phyloP scores from a whole-genome alignment of 2,329 filamentous ascomycete species.

The Hysterium pulicare region DNA sequence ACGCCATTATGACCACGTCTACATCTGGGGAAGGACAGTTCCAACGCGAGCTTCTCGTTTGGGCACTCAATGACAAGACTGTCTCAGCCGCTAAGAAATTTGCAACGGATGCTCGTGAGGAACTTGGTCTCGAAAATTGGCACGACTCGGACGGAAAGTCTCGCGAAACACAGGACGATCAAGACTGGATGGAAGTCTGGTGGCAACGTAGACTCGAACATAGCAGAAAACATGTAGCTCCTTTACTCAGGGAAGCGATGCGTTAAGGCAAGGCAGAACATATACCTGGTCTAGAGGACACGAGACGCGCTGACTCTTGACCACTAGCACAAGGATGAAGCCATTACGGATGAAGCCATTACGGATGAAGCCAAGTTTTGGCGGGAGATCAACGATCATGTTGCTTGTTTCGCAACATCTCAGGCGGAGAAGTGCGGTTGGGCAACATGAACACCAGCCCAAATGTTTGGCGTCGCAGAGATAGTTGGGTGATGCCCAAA shows the following conservation, averaged over 20 bases:
- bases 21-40: slow-evolving; percentile 54
- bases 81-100: slow-evolving; percentile 56
- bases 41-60: slow-evolving; percentile 64
- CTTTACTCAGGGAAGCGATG: slow-evolving; percentile 52
- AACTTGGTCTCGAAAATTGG: slow-evolving; percentile 57
- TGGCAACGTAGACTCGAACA: slow-evolving; percentile 58
- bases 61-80: slow-evolving; percentile 55
- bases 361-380: slow-evolving; percentile 11
- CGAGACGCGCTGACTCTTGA: slow-evolving; percentile 8
- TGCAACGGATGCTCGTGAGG: slow-evolving; percentile 41
- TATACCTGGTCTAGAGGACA: slow-evolving; percentile 5
- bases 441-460: slow-evolving; percentile 20
- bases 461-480: slow-evolving; percentile 3
- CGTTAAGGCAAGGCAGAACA: slow-evolving; percentile 6
- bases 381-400: slow-evolving; percentile 13
- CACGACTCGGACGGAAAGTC: slow-evolving; percentile 47
- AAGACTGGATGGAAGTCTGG: slow-evolving; percentile 61
- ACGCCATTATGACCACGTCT: slow-evolving; percentile 67
- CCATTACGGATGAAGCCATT: background rate
- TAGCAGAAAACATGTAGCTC: slow-evolving; percentile 62
- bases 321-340: slow-evolving; percentile 3
- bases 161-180: slow-evolving; percentile 28
- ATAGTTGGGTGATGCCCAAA: slow-evolving; percentile 14
- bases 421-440: slow-evolving; percentile 22
- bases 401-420: slow-evolving; percentile 17